Percentiles rank a stretch among this genome's conserved stretches.
phyloP scores from a whole-genome alignment of 2,329 filamentous ascomycete species.

The Fusarium sp. region DNA sequence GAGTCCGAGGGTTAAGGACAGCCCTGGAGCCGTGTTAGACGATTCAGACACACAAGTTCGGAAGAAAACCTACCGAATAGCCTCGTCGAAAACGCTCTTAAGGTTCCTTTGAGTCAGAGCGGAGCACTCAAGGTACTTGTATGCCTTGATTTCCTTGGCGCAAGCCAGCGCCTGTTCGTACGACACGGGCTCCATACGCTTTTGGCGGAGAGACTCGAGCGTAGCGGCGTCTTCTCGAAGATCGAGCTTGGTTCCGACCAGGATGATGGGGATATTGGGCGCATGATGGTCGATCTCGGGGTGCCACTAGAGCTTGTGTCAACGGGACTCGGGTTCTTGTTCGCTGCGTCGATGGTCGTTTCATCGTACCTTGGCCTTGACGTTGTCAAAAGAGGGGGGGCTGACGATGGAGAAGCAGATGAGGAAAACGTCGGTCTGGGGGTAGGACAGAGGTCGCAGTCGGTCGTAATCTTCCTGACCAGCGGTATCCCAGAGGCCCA shows the following conservation, averaged over 20 bases:
- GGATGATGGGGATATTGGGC: slow-evolving; percentile 93
- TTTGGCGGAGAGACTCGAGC: slow-evolving; percentile 83
- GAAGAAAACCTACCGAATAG: slow-evolving; percentile 80
- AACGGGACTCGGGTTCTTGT: slow-evolving; percentile 16
- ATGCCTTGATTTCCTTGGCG: slow-evolving; percentile 93
- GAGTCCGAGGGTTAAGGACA: slow-evolving; percentile 75
- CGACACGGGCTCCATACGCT: slow-evolving; percentile 96
- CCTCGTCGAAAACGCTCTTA: slow-evolving; percentile 99
- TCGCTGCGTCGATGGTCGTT: background rate
- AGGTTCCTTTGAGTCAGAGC: slow-evolving; percentile 95
- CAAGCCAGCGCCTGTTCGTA: slow-evolving; percentile 92
- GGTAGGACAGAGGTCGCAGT: slow-evolving; percentile 93
- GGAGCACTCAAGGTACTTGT: slow-evolving; percentile 98
- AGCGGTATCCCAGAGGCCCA: slow-evolving; percentile 98
- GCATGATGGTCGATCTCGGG: slow-evolving; percentile 98
- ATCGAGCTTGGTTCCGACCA: slow-evolving; percentile 97
- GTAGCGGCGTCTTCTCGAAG: slow-evolving; percentile 89
- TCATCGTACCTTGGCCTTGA: slow-evolving; percentile 88
- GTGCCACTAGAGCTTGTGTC: slow-evolving; percentile 76
- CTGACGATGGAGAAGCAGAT: slow-evolving; percentile 99
- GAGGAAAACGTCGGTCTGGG: slow-evolving; percentile 97
- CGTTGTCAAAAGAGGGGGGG: slow-evolving; percentile 98
- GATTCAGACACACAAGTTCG: background rate
- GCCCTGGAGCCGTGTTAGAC: slow-evolving; percentile 63
- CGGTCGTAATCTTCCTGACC: slow-evolving; percentile 99